These are phyloP conservation scores for Daucus carota DNA, from an alignment of 129 eudicot genomes.

Conservation along the genomic window DH1_v3.0 NC_030384.2:51085501-51086000, in stretches of 20 bases:
- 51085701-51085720: background rate
- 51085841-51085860: conserved; percentile 16
- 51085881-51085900: background rate
- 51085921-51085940: conserved; percentile 25
- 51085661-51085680: no score
- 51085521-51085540: no score
- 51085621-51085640: no score
- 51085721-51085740: conserved; percentile 80
- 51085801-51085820: conserved; percentile 70
- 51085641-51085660: background rate
- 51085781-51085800: conserved; percentile 68
- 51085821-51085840: conserved; percentile 51
- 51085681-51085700: no score
- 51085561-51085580: no score
- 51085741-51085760: conserved; percentile 35
- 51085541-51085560: no score
- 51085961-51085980: conserved; percentile 23
- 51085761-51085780: conserved; percentile 69
- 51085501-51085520: no score
- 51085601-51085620: no score
- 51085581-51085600: background rate
- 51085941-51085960: conserved; percentile 1
- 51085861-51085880: background rate
- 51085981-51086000: conserved; percentile 31
- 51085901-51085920: background rate